phyloP scores from a whole-genome alignment of 805 yeast species.

The Kazachstania africana region DNA sequence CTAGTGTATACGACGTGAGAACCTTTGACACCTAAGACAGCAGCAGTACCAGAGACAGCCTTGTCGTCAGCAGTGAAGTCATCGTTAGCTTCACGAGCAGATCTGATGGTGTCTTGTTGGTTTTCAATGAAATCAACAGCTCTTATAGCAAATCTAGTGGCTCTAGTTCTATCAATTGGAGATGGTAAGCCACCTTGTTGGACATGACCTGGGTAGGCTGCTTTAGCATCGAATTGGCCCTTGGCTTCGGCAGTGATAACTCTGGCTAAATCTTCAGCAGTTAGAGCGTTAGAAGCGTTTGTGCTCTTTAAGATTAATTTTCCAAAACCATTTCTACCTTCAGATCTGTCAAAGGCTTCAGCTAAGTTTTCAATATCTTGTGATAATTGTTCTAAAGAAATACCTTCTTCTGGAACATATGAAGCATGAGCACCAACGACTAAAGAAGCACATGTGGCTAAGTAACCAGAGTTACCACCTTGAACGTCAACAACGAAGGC shows the following conservation, averaged over 20 bases:
- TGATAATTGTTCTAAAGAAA: constrained; percentile 46
- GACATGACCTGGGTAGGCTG: constrained; percentile 79
- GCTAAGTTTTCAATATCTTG: constrained; percentile 53
- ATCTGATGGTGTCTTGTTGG: constrained; percentile 17
- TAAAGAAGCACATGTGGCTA: constrained; percentile 58
- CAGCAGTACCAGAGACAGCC: constrained; percentile 43
- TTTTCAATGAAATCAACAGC: constrained; percentile 59
- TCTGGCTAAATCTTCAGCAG: constrained; percentile 59
- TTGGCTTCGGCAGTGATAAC: constrained; percentile 49
- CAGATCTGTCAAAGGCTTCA: constrained; percentile 45
- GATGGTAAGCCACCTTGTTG: constrained; percentile 78
- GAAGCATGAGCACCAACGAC: constrained; percentile 65
- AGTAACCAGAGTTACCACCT: constrained; percentile 76
- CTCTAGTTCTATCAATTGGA: constrained; percentile 66
- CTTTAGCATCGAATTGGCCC: constrained; percentile 61
- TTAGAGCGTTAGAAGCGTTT: constrained; percentile 58
- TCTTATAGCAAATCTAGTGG: constrained; percentile 57
- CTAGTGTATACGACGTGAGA: constrained; percentile 67
- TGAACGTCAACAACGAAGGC: constrained; percentile 75
- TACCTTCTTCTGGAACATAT: constrained; percentile 65
- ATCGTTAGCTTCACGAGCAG: constrained; percentile 25
- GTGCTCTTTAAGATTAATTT: constrained; percentile 57
- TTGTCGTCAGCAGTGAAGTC: constrained; percentile 22
- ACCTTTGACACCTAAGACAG: constrained; percentile 73
- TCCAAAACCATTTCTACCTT: constrained; percentile 59